Percentiles rank a stretch among this genome's conserved stretches.
These are phyloP conservation scores for Trametes gibbosa DNA, from an alignment of 768 basidiomycete genomes.

Conservation along the genomic window DNA sequence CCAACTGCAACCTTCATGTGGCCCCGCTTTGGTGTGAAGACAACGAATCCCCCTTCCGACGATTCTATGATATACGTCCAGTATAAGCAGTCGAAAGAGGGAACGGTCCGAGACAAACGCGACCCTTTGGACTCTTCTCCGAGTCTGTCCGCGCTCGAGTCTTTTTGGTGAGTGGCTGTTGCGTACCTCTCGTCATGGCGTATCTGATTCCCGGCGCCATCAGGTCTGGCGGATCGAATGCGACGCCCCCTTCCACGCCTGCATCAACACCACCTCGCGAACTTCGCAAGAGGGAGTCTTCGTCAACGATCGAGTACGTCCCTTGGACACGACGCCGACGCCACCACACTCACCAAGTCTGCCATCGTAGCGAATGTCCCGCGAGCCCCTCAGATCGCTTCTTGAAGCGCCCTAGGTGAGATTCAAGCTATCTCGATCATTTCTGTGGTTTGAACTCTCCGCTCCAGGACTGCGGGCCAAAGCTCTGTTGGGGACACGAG, in stretches of 20 bases:
- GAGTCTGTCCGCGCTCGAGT: background rate
- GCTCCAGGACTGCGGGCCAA: background rate
- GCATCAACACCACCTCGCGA: constrained; percentile 2
- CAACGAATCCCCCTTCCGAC: background rate
- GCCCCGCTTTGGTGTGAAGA: constrained; percentile 17
- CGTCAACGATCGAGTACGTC: constrained; percentile 17
- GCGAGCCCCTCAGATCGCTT: constrained; percentile 16
- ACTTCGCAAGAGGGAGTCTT: constrained; percentile 15
- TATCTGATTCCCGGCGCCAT: background rate
- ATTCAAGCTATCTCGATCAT: background rate
- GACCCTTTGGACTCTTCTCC: background rate
- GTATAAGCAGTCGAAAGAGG: background rate
- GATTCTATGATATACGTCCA: constrained; percentile 12
- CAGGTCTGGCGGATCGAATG: too few species aligned
- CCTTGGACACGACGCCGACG: background rate
- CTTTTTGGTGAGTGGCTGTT: background rate
- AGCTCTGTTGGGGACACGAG: background rate
- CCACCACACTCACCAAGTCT: background rate
- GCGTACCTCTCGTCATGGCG: background rate
- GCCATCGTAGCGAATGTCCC: constrained; percentile 1
- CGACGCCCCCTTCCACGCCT: background rate
- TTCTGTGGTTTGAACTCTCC: background rate
- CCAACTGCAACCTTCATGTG: constrained; percentile 22
- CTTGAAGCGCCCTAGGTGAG: constrained; percentile 18
- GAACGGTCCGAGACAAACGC: background rate